phyloP scores from a whole-genome alignment of 768 basidiomycete genomes.

The Suillus subalutaceus region DNA sequence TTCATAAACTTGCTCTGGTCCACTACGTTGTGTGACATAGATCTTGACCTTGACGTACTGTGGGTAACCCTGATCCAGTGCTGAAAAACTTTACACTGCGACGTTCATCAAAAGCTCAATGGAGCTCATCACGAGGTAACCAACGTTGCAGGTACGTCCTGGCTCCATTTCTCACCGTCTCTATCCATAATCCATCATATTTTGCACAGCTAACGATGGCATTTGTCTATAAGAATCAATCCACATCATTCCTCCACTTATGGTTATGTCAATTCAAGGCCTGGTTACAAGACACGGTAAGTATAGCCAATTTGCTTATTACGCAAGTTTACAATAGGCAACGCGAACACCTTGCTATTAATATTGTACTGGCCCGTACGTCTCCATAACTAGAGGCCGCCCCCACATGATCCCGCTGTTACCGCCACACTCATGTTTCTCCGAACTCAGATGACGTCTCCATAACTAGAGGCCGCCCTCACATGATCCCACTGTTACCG shows the following conservation, averaged over 20 bases:
- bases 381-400: too few relatives aligned
- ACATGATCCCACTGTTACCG: background rate
- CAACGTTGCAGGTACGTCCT: too few relatives aligned
- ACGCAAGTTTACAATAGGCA: background rate
- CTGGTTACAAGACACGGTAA: background rate
- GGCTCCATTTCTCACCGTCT: too few relatives aligned
- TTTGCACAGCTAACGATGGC: background rate
- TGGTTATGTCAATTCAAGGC: background rate
- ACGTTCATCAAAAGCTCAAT: too few relatives aligned
- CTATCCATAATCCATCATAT: background rate
- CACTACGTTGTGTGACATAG: background rate
- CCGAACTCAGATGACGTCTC: background rate
- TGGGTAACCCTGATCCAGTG: background rate
- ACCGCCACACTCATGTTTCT: too few relatives aligned
- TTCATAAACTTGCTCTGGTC: too few relatives aligned
- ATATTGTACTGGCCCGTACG: background rate
- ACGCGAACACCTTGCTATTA: background rate
- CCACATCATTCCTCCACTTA: background rate
- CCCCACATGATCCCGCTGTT: too few relatives aligned
- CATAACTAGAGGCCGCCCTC: background rate
- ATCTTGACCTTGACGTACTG: background rate
- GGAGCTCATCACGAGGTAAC: too few relatives aligned
- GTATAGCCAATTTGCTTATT: too few relatives aligned
- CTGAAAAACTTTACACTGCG: background rate
- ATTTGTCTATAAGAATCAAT: background rate